Evolutionary conservation across 768 basidiomycete species (phyloP), one percentile per base, ranked within the genome.

Genomic region (Boletus tomentosulus): DNA sequence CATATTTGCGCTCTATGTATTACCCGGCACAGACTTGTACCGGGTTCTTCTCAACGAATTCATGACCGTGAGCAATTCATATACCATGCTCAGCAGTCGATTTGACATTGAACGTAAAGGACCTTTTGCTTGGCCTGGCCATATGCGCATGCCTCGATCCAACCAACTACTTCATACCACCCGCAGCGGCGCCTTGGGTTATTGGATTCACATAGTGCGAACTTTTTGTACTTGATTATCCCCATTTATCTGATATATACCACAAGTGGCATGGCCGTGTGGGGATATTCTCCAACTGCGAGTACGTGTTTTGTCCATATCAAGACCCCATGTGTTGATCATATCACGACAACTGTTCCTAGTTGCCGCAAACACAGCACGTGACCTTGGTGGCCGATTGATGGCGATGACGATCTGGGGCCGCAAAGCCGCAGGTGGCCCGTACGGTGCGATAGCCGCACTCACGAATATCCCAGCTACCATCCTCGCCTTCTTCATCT

Each of bases 401-500:
- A 77, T 79, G 58, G 79, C 76, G 1, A 63, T 89, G 67, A 74
- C 83, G 4, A 78, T 87, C 51, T 87, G 81, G 77, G 86, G 86
- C 19, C 62, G 33, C 2, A 61, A 65, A 57, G 83, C 82, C 30
- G 66, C 68, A 30, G 85, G 84, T 37, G 79, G 78, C 16, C 57
- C 62, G 6, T 87, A 86, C 61, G 78, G 81, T 2, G 86, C 84
- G 10, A 78, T 87, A 47, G 64, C 85, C 1, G 81, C 86, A 2
- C 74, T 87, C 31, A 81, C 81, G 4, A 87, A 84, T 58, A 83
- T 87, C 59, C 83, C 83, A 3, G 83, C 84, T 3, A 87, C 78
- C 13, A 48, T 85, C 28, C 67, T 84, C 46, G 83, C 76, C 15
- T 77, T 74, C 25, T 54, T 74, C 48, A 53, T 85, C 27, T 85